phyloP scores from a whole-genome alignment of 1,284 basidiomycete species.

The Apiotrichum gamsii region DNA sequence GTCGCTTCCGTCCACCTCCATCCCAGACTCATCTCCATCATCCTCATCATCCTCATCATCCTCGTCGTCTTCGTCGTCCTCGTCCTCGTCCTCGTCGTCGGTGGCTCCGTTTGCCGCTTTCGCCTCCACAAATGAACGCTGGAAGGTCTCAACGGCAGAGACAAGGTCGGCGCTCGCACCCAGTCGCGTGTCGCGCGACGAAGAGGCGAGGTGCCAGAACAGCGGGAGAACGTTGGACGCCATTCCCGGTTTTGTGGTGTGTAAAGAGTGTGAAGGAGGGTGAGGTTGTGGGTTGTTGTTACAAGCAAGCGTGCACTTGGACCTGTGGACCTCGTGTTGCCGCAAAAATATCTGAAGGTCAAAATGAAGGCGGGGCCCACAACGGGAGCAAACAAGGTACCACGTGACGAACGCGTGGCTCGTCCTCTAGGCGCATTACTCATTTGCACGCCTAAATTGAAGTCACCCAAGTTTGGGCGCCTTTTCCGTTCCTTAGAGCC shows the following conservation, averaged over 20 bases:
- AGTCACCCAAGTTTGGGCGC: too few relatives aligned
- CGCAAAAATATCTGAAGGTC: too few relatives aligned
- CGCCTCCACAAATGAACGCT: slow-evolving; percentile 54
- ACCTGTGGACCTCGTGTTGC: too few relatives aligned
- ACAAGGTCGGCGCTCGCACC: slow-evolving; percentile 82
- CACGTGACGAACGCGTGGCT: too few relatives aligned
- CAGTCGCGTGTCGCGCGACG: slow-evolving; percentile 68
- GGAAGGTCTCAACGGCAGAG: slow-evolving; percentile 71
- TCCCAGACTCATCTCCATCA: slow-evolving; percentile 50
- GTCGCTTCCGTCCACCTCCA: slow-evolving; percentile 46
- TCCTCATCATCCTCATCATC: slow-evolving; percentile 54
- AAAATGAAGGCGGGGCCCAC: too few relatives aligned
- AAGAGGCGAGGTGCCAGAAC: slow-evolving; percentile 90
- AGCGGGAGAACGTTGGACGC: slow-evolving; percentile 60
- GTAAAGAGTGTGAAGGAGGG: neutral
- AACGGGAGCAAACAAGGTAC: too few relatives aligned
- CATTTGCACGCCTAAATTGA: too few relatives aligned
- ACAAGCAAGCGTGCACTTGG: too few relatives aligned
- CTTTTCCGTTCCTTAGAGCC: too few relatives aligned
- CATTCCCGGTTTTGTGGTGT: slow-evolving; percentile 12
- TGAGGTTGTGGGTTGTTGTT: neutral
- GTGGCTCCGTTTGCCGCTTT: slow-evolving; percentile 10
- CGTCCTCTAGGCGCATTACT: too few relatives aligned
- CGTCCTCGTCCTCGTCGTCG: slow-evolving; percentile 32
- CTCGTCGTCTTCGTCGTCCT: slow-evolving; percentile 42